phyloP scores from a whole-genome alignment of 306 rosid species.

The Quercus glauca region DNA sequence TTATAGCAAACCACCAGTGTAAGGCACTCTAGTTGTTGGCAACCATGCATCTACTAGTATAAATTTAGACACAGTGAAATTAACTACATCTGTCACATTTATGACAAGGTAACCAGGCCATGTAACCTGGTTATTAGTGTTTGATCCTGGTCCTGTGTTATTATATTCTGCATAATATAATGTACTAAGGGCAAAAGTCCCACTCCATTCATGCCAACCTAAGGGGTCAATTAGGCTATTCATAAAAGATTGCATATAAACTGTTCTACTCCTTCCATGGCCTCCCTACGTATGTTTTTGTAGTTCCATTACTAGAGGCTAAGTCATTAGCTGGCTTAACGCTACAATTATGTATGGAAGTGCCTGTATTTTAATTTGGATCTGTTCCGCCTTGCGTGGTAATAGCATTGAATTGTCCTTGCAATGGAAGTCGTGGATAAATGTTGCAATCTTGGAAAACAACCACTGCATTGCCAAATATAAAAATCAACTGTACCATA shows the following conservation, averaged over 20 bases:
- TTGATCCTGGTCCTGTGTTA: slow-evolving; percentile 49
- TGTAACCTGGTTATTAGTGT: slow-evolving; percentile 29
- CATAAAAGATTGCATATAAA: slow-evolving; percentile 45
- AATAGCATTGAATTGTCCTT: slow-evolving; percentile 48
- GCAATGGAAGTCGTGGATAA: slow-evolving; percentile 37
- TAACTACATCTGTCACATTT: slow-evolving; percentile 2
- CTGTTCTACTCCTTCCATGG: slow-evolving; percentile 60
- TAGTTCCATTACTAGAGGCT: slow-evolving; percentile 9
- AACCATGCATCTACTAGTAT: slow-evolving; percentile 50
- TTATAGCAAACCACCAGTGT: slow-evolving; percentile 23
- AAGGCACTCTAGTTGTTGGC: slow-evolving; percentile 41
- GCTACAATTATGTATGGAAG: slow-evolving; percentile 34
- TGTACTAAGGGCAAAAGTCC: slow-evolving; percentile 44
- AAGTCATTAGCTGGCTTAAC: slow-evolving; percentile 36
- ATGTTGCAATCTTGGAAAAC: slow-evolving; percentile 46
- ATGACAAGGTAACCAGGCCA: slow-evolving; percentile 12
- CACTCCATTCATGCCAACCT: slow-evolving; percentile 60
- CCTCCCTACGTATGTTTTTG: slow-evolving; percentile 45
- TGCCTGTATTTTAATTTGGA: slow-evolving; percentile 46
- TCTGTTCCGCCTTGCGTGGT: slow-evolving; percentile 48
- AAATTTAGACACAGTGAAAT: slow-evolving; percentile 39
- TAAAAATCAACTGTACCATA: slow-evolving; percentile 60
- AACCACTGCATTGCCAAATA: slow-evolving; percentile 58
- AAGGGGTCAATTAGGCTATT: slow-evolving; percentile 45
- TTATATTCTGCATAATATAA: slow-evolving; percentile 52